Conservation (phyloP, 78 protist genomes). For the Dictyostelium discoideum region DNA sequence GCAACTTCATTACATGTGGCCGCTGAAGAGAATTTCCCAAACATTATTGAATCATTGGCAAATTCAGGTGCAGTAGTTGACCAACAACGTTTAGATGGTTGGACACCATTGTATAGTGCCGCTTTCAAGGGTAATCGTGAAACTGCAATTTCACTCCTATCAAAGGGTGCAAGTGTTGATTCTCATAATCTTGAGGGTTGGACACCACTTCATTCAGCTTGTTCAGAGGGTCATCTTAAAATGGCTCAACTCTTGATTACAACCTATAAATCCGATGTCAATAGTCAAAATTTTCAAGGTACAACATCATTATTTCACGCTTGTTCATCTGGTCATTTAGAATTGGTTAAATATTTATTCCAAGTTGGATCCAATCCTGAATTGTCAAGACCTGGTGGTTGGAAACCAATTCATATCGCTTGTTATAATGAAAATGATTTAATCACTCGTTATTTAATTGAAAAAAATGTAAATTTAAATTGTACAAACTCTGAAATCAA, state of each 20-base stretch:
- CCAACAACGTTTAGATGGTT: constrained; percentile 61
- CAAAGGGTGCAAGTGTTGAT: constrained; percentile 43
- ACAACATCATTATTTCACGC: constrained; percentile 65
- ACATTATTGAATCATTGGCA: constrained; percentile 48
- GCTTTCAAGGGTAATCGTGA: constrained; percentile 69
- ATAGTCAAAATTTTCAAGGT: constrained; percentile 55
- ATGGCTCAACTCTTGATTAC: constrained; percentile 17
- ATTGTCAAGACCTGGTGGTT: constrained; percentile 31
- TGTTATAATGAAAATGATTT: constrained; percentile 73
- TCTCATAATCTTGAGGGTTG: constrained; percentile 58
- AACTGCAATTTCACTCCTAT: constrained; percentile 30
- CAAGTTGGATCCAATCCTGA: constrained; percentile 25
- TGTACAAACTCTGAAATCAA: constrained; percentile 65
- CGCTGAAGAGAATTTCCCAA: constrained; percentile 67
- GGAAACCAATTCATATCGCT: constrained; percentile 79
- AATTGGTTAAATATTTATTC: constrained; percentile 14
- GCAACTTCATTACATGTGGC: constrained; percentile 73
- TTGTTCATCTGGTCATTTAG: constrained; percentile 43
- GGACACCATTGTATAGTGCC: constrained; percentile 76
- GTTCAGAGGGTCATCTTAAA: constrained; percentile 65
- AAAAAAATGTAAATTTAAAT: constrained; percentile 27
- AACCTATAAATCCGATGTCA: constrained; percentile 7
- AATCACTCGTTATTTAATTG: constrained; percentile 31
- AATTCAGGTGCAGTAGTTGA: constrained; percentile 60
- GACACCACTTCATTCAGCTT: constrained; percentile 80